Evolutionary conservation across 1,284 basidiomycete genomes (phyloP).

Genomic region (Trichosporon ovoides): DNA sequence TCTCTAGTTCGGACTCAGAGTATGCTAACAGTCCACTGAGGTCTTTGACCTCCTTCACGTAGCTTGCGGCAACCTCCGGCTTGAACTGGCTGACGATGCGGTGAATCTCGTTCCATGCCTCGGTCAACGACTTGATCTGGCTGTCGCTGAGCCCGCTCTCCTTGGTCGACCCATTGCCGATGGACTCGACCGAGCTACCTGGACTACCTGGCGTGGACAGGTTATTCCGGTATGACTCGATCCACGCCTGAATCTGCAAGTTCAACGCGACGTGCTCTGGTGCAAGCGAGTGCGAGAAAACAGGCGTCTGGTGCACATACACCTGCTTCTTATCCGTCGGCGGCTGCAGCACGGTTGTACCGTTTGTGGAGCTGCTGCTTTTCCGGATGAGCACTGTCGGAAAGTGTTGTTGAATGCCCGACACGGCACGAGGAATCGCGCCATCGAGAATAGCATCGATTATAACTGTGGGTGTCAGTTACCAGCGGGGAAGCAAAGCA

Average conservation of each 20-base stretch:
- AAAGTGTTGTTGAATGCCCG: conserved; percentile 36
- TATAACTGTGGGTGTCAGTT: conserved; percentile 24
- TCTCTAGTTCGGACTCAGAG: conserved; percentile 36
- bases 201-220: conserved; percentile 31
- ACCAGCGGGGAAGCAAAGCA: no score
- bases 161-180: not conserved
- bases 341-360: not conserved
- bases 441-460: conserved; percentile 43
- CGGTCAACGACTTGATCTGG: conserved; percentile 30
- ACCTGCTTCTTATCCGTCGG: not conserved
- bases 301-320: conserved; percentile 25
- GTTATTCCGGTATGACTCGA: conserved; percentile 31
- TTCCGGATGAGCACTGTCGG: conserved; percentile 25
- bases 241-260: conserved; percentile 45
- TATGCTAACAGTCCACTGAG: conserved; percentile 47
- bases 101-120: conserved; percentile 21
- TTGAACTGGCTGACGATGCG: conserved; percentile 26
- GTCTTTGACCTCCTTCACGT: conserved; percentile 45
- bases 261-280: conserved; percentile 43
- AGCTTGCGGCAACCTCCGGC: conserved; percentile 36
- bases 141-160: conserved; percentile 16
- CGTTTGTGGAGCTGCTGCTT: not conserved
- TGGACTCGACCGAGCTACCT: not conserved
- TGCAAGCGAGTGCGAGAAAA: conserved; percentile 25
- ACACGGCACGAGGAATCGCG: conserved; percentile 34